These are phyloP conservation scores for Silene conica DNA, from an alignment of 148 eudicot genomes.

Conservation along the genomic window DNA sequence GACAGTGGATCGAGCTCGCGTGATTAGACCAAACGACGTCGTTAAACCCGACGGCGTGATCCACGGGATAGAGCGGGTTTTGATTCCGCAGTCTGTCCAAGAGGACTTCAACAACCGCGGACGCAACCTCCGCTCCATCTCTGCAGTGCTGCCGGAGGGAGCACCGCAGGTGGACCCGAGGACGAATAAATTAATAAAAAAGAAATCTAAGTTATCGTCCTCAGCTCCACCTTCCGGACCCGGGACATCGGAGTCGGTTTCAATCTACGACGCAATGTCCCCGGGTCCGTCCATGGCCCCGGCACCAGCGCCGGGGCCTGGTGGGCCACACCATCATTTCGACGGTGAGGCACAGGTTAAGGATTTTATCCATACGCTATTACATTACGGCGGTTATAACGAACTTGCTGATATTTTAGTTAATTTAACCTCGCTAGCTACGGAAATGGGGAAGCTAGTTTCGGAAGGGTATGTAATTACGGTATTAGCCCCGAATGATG, in stretches of 20 bases:
- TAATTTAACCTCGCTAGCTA: slow-evolving; percentile 45
- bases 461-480: slow-evolving; percentile 60
- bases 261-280: slow-evolving; percentile 46
- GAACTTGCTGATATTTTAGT: slow-evolving; percentile 58
- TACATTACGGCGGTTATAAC: slow-evolving; percentile 52
- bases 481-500: slow-evolving; percentile 58
- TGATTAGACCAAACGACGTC: slow-evolving; percentile 23
- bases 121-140: slow-evolving; percentile 39
- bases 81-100: slow-evolving; percentile 40
- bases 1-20: slow-evolving; percentile 30
- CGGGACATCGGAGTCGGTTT: slow-evolving; percentile 40
- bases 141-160: slow-evolving; percentile 54
- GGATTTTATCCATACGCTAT: slow-evolving; percentile 43
- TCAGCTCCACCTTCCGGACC: slow-evolving; percentile 32
- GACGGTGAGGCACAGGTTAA: slow-evolving; percentile 43
- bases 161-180: slow-evolving; percentile 54
- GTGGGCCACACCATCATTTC: slow-evolving; percentile 51
- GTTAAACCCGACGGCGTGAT: slow-evolving; percentile 43
- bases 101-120: slow-evolving; percentile 43
- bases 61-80: slow-evolving; percentile 41
- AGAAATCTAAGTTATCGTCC: slow-evolving; percentile 3
- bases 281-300: slow-evolving; percentile 46
- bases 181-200: slow-evolving; percentile 26
- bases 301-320: slow-evolving; percentile 51
- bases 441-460: slow-evolving; percentile 55